A percentile compares a stretch with the other conserved stretches of the same genome.
These are phyloP conservation scores for Bipolaris oryzae DNA, from an alignment of 2,329 filamentous ascomycete genomes.

Conservation along the genomic window DNA sequence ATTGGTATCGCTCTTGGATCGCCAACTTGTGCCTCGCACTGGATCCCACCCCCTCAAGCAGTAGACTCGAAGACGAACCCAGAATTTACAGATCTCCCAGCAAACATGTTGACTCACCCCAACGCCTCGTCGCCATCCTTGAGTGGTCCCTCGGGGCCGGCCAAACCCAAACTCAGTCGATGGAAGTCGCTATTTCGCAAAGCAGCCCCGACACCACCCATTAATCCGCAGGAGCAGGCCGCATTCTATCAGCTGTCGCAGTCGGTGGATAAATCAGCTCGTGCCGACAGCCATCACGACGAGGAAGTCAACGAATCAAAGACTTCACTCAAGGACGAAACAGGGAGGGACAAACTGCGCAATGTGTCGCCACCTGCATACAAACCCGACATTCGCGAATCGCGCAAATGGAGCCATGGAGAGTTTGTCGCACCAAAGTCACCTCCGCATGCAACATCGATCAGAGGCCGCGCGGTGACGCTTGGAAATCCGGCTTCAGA, in stretches of 20 bases:
- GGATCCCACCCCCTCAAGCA: conserved; percentile 35
- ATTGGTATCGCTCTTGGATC: conserved; percentile 51
- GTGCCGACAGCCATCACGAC: conserved; percentile 44
- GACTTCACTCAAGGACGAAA: conserved; percentile 20
- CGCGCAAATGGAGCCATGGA: conserved; percentile 33
- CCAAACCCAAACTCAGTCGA: conserved; percentile 46
- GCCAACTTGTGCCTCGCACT: conserved; percentile 41
- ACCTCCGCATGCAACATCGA: conserved; percentile 13
- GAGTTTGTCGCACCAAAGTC: conserved; percentile 18
- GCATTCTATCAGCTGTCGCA: conserved; percentile 47
- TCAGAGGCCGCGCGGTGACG: conserved; percentile 30
- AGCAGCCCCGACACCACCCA: conserved; percentile 25
- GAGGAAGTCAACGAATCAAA: conserved; percentile 30
- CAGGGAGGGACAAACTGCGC: conserved; percentile 24
- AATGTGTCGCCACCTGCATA: conserved; percentile 36
- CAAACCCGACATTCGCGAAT: conserved; percentile 39
- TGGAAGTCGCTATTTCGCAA: conserved; percentile 51
- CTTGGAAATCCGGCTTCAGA: conserved; percentile 24
- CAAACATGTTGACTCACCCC: conserved; percentile 12
- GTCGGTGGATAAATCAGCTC: conserved; percentile 26
- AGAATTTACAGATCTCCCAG: conserved; percentile 13
- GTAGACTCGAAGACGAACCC: conserved; percentile 13
- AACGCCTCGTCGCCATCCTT: conserved; percentile 17
- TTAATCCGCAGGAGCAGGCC: conserved; percentile 31
- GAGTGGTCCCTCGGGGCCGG: conserved; percentile 20